Base-by-base conservation (phyloP, 2,329 filamentous ascomycete species). In the Xylariaceae sp. region DNA sequence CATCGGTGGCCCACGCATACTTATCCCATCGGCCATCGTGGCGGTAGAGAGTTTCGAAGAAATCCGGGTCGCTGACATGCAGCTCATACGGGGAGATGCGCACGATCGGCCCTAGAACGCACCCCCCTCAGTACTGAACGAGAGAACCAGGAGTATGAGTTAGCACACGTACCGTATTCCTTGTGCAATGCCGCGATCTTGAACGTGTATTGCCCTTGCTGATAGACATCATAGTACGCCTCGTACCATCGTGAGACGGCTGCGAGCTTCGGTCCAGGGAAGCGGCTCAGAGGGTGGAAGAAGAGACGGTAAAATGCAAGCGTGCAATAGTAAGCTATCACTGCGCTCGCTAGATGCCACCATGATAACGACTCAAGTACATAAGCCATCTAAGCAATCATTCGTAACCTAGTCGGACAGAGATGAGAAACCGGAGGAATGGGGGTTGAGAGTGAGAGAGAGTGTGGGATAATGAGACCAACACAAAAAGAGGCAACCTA, bases 81-180 rank as follows among this genome's bases (percentile, higher is more conserved):
- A 46, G 23, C 19, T 46, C 44, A 14, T 38, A n/a, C 2, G 46
- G 46, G 18, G 14, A 30, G 31, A 48, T 48, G 3, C 42, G 39
- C 8, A 46, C 29, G 14, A 46, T 46, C 1, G 46, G 46, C 12
- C 45, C 42, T 45, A 29, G 29, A 14, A 21, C 16, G 9, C 9
- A 23, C n/a, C 9, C 8, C 12, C n/a, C 3, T 15, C 12, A 14
- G 14, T 14, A 12, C 17, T 4, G 32, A 18, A 26, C 23, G 8
- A 12, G 12, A 5, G 7, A 12, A 16, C 15, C 7, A 18, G 9
- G 19, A 11, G 18, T 17, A 8, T n/a, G 9, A 17, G 4, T 26
- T 30, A 41, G n/a, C n/a, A n/a, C n/a, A n/a, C n/a, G n/a, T n/a
- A n/a, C 42, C 42, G 11, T 41, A 41, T 19, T 5, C 28, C 9